Evolutionary conservation across 176 grass and related monocot genomes (phyloP).

Genomic region (Oryza officinalis): DNA sequence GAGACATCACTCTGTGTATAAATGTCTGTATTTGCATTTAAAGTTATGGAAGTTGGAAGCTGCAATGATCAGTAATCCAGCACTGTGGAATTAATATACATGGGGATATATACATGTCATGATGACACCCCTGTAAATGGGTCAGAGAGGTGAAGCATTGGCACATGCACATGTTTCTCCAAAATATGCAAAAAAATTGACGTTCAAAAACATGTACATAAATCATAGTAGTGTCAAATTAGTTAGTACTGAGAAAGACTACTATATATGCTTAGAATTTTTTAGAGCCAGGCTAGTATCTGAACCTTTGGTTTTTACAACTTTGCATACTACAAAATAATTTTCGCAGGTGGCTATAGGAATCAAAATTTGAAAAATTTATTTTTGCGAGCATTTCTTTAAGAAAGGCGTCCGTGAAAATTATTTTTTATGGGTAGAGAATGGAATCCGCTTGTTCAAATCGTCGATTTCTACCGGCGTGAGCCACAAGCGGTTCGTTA

Average conservation of each 20-base stretch:
- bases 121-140: not conserved
- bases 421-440: too few species aligned
- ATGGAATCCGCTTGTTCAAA: too few species aligned
- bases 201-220: not conserved
- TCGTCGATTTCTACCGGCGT: too few species aligned
- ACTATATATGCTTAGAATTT: not conserved
- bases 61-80: slow-evolving; percentile 23
- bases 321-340: not conserved
- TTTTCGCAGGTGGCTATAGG: too few species aligned
- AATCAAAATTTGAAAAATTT: too few species aligned
- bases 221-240: not conserved
- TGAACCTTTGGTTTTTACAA: not conserved
- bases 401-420: too few species aligned
- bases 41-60: slow-evolving; percentile 42
- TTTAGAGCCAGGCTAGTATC: not conserved
- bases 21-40: slow-evolving; percentile 28
- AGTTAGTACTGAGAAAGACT: not conserved
- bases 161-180: not conserved
- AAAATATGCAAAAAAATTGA: not conserved
- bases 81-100: slow-evolving; percentile 33
- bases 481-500: too few species aligned
- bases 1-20: slow-evolving; percentile 11
- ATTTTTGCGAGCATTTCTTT: too few species aligned
- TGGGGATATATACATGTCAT: slow-evolving; percentile 24
- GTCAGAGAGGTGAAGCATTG: slow-evolving; percentile 26